Percentiles rank a stretch among this genome's conserved stretches.
Evolutionary conservation across 495 filamentous ascomycete species (phyloP).

Genomic region (Terfezia claveryi): DNA sequence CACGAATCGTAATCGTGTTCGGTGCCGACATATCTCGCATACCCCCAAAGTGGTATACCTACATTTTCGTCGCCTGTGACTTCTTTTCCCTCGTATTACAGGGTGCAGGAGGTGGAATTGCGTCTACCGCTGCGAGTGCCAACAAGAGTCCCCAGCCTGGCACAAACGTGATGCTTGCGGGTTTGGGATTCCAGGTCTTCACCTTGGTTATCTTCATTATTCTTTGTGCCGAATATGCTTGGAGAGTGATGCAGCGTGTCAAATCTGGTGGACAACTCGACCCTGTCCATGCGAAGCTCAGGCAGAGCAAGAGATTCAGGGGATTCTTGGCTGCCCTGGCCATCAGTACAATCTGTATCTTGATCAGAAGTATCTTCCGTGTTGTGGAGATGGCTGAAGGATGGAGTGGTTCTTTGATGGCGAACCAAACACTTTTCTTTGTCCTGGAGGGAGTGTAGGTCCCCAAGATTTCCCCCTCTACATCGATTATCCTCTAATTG

Average conservation of each 20-base stretch:
- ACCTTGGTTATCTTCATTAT: conserved; percentile 31
- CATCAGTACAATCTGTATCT: conserved; percentile 34
- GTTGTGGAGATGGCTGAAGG: conserved; percentile 43
- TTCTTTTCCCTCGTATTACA: conserved; percentile 40
- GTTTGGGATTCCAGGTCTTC: conserved; percentile 34
- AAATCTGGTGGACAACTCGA: conserved; percentile 2
- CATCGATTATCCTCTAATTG: not conserved
- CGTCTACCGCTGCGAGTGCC: conserved; percentile 26
- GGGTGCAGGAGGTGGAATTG: conserved; percentile 38
- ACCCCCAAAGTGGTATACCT: conserved; percentile 30
- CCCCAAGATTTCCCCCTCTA: conserved; percentile 15
- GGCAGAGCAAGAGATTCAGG: conserved; percentile 19
- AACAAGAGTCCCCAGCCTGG: conserved; percentile 22
- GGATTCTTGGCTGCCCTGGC: conserved; percentile 24
- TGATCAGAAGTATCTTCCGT: conserved; percentile 39
- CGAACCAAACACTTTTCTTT: conserved; percentile 40
- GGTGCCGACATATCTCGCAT: conserved; percentile 40
- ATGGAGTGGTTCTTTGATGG: conserved; percentile 35
- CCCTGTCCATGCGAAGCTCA: conserved; percentile 14
- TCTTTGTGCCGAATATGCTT: conserved; percentile 29
- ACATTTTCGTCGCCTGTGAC: conserved; percentile 39
- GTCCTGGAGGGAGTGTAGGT: conserved; percentile 55
- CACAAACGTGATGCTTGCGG: conserved; percentile 45
- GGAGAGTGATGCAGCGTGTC: conserved; percentile 14
- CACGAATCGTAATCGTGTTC: conserved; percentile 35